Base-by-base conservation (phyloP, 352 stramenopile species). In the Phytophthora litchii region DNA sequence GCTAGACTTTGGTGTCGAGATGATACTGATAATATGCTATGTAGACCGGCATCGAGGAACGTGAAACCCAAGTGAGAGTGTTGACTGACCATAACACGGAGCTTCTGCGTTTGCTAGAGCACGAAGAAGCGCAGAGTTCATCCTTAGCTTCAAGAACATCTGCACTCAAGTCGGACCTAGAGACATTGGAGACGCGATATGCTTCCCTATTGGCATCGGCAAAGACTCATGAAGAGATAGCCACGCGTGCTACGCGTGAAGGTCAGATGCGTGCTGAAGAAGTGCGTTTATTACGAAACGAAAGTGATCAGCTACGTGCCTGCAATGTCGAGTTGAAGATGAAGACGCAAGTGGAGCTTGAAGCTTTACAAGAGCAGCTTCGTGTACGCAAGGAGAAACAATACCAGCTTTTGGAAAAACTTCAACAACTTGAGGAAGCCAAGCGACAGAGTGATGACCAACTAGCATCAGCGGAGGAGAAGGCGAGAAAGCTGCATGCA, bases 321-420 rank as follows among this genome's bases (percentile, higher is more conserved):
- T 92, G 91, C 51, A 98, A 97, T 62, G 84, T 87, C 1, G 95
- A 99, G 54, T 69, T 98, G 48, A 93, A 95, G 53, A 95, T 98
- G 75, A 98, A 98, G 63, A 95, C 93, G 0, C 87, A 97, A 29
- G 93, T 99, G 25, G 96, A 99, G 65, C 71, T 99, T 3, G 96
- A 99, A 64, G 80, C 94, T 0, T 70, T 98, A 23, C 89, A 99
- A 48, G 96, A 99, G 52, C 96, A 99, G 71, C 84, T 99, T 16
- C 83, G 96, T 11, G 89, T 92, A 19, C 86, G 95, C 41, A 99
- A 99, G 69, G 94, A 98, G 66, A 99, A 99, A 50, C 96, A 99
- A 67, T 99, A 98, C 54, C 92, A 98, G 64, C 77, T 99, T 2
- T 76, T 99, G 8, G 94, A 98, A 51, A 98, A 98, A 69, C 75